A percentile compares a stretch with the other conserved stretches of the same genome.
Evolutionary conservation across 2,329 filamentous ascomycete species (phyloP).

Genomic region (Tolypocladium nubicola): DNA sequence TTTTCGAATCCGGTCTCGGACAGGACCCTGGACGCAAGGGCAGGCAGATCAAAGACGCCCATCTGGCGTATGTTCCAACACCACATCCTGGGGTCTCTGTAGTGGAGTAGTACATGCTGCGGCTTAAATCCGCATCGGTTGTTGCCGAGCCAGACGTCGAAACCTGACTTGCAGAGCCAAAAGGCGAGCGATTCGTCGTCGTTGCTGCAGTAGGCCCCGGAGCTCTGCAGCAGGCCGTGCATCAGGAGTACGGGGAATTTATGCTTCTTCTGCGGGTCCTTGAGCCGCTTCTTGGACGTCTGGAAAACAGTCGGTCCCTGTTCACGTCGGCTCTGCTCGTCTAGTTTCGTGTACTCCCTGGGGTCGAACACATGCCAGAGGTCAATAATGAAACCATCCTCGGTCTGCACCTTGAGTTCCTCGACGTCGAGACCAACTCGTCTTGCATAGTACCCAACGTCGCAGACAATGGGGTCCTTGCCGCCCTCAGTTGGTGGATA

Average conservation of each 20-base stretch:
- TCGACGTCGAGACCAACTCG: slow-evolving; percentile 82
- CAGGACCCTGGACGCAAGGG: slow-evolving; percentile 69
- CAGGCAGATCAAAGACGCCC: slow-evolving; percentile 80
- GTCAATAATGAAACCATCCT: slow-evolving; percentile 85
- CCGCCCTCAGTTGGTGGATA: slow-evolving; percentile 72
- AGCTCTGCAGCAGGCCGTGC: slow-evolving; percentile 78
- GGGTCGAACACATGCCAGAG: slow-evolving; percentile 89
- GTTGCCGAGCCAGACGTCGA: slow-evolving; percentile 92
- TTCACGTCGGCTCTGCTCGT: slow-evolving; percentile 38
- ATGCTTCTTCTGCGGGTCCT: slow-evolving; percentile 25
- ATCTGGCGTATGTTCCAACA: slow-evolving; percentile 93
- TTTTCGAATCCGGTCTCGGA: slow-evolving; percentile 75
- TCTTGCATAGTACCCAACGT: slow-evolving; percentile 77
- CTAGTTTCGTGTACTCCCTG: slow-evolving; percentile 50
- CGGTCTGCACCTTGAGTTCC: slow-evolving; percentile 74
- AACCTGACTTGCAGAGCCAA: slow-evolving; percentile 83
- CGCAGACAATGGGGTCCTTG: slow-evolving; percentile 64
- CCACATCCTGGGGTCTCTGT: slow-evolving; percentile 85
- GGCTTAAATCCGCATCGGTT: slow-evolving; percentile 82
- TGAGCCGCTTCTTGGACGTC: slow-evolving; percentile 23
- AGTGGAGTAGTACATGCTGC: slow-evolving; percentile 58
- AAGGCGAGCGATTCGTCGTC: slow-evolving; percentile 87
- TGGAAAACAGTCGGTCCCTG: slow-evolving; percentile 52
- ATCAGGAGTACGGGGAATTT: slow-evolving; percentile 77
- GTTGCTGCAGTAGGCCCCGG: slow-evolving; percentile 81